These are phyloP conservation scores for Pichia sp. DNA, from an alignment of 1,139 yeast genomes.

Conservation along the genomic window DNA sequence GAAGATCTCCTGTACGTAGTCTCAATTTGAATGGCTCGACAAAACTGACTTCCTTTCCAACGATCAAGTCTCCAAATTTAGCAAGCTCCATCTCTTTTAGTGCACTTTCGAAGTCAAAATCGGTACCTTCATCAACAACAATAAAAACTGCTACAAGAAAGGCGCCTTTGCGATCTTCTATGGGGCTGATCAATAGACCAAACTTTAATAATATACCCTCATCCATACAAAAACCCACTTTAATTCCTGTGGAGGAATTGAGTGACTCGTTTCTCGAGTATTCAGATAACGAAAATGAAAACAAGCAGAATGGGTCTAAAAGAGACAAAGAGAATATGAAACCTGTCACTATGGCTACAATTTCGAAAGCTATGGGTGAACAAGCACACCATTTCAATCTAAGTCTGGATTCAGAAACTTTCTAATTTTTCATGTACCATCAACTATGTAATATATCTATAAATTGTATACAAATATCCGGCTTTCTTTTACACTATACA, in stretches of 20 bases:
- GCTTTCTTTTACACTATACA: background rate
- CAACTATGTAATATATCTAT: background rate
- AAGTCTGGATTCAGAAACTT: slow-evolving; percentile 27
- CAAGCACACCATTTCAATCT: slow-evolving; percentile 12
- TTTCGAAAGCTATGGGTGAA: background rate
- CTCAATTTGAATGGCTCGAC: slow-evolving; percentile 13
- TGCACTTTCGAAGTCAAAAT: background rate
- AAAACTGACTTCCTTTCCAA: background rate
- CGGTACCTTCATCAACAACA: background rate
- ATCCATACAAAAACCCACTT: background rate
- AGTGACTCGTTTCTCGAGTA: slow-evolving; percentile 31
- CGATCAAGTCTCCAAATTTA: background rate
- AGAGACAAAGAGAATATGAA: slow-evolving; percentile 2
- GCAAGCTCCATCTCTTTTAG: background rate
- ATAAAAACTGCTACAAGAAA: background rate
- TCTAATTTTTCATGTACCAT: slow-evolving; percentile 14
- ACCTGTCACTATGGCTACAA: slow-evolving; percentile 2
- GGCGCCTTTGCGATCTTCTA: slow-evolving; percentile 5
- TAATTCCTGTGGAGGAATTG: slow-evolving; percentile 20
- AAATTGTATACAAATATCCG: background rate
- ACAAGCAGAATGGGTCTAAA: background rate
- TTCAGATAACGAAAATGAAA: slow-evolving; percentile 21
- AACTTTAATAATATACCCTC: slow-evolving; percentile 2
- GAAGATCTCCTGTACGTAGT: slow-evolving; percentile 25
- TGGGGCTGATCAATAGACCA: slow-evolving; percentile 1